These are phyloP conservation scores for Botryotinia convoluta DNA, from an alignment of 2,329 filamentous ascomycete genomes.

Conservation along the genomic window DNA sequence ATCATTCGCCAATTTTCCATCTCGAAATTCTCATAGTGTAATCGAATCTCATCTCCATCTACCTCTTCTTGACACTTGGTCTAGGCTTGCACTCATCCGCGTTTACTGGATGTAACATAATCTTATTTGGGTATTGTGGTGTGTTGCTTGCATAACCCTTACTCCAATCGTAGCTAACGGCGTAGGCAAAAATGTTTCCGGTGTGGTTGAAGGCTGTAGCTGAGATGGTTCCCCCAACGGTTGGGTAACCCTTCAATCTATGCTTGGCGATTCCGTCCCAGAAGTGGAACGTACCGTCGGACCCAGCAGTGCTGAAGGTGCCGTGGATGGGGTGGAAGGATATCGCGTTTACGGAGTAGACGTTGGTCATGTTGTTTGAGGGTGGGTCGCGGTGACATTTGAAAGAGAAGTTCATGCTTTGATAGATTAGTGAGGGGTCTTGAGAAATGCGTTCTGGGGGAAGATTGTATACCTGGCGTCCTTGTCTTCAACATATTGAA, in stretches of 20 bases:
- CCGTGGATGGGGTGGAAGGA: conserved; percentile 95
- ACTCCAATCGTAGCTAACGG: conserved; percentile 96
- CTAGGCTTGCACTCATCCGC: conserved; percentile 61
- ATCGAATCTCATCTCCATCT: conserved; percentile 15
- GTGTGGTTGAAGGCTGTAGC: conserved; percentile 87
- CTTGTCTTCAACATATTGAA: conserved; percentile 98
- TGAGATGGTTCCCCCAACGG: conserved; percentile 81
- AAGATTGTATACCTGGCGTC: conserved; percentile 59
- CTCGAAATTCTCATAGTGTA: neutral
- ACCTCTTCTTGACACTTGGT: conserved; percentile 41
- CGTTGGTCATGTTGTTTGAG: conserved; percentile 74
- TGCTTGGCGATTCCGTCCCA: conserved; percentile 94
- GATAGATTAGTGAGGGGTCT: conserved; percentile 10
- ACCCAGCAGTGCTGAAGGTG: conserved; percentile 96
- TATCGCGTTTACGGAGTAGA: conserved; percentile 95
- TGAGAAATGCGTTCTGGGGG: neutral
- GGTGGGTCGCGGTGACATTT: conserved; percentile 92
- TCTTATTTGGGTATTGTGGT: conserved; percentile 70
- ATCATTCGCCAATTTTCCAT: neutral
- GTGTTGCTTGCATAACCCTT: conserved; percentile 90
- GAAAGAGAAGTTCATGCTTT: conserved; percentile 92
- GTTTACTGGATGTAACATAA: conserved; percentile 77
- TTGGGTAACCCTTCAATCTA: conserved; percentile 82
- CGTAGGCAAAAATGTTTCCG: conserved; percentile 82
- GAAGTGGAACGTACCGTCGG: conserved; percentile 95